Evolutionary conservation across 2,329 filamentous ascomycete species (phyloP), one percentile per base, ranked within the genome.

Genomic region (Trichoderma polysporum): DNA sequence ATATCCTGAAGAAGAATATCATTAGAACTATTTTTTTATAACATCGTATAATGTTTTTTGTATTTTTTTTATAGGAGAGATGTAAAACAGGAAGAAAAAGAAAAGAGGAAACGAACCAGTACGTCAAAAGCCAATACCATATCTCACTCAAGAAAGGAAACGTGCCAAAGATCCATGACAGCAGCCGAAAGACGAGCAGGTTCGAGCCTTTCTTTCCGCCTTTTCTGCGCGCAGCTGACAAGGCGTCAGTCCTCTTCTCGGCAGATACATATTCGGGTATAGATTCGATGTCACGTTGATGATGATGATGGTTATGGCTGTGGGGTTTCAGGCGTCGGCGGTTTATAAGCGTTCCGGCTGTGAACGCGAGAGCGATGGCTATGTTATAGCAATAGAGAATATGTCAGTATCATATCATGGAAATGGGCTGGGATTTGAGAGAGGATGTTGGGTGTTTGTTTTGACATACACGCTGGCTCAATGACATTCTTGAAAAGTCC

Each of bases 91-190:
- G 22, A 17, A 1, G 10, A 15, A 9, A 33, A 27, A 9, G n/a
- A 12, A 15, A 15, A 10, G 31, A 13, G 15, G 8, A 50, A 50
- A 61, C 60, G 8, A 41, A 63, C 60, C 60, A 63, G 12, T 63
- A 63, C 4, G 60, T 63, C n/a, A 63, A 15, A 13, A 52, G 12
- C 60, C 60, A 63, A 15, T 63, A 63, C 60, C 60, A 63, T 29
- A 63, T 45, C 60, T 63, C 60, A 17, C 7, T 22, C 60, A 63
- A 45, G 25, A 63, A 63, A 25, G 60, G 60, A 63, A 63, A 63
- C 35, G 49, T 41, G 15, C 31, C 60, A 33, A 31, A 53, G 10
- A 45, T n/a, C 60, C 60, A 63, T n/a, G 60, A 63, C 60, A 63
- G 4, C 25, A 33, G 8, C 49, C 60, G 35, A 9, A 63, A 63